Evolutionary conservation across 768 basidiomycete genomes (phyloP), one percentile per base, ranked within the genome.

Genomic region (Candolleomyces efflorescens): DNA sequence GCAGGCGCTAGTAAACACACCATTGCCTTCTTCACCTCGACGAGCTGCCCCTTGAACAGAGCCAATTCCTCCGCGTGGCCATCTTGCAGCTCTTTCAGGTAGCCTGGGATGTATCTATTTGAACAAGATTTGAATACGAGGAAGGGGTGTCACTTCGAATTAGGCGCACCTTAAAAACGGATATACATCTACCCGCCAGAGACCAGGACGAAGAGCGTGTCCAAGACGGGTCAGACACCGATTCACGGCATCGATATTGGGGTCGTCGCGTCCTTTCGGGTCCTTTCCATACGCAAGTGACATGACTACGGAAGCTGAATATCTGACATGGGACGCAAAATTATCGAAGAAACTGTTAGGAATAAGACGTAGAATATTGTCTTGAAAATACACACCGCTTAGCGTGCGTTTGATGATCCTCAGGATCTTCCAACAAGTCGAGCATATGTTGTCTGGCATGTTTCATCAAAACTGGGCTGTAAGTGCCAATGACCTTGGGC

Each of bases 51-150:
- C 58, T 79, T 80, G 71, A 87, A 87, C 9, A 87, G 65, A 1
- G 65, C 69, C 0, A 82, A 71, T 60, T 86, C 85, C 51, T 85
- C 83, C 4, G 62, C 64, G 60, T 87, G 85, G 50, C 83, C 85
- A 3, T 73, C 68, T 55, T 78, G 73, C 9, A 89, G 71, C 58
- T 84, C 78, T n/a, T 77, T 75, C 3, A 83, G 69, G 60, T 86
- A 87, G 20, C 83, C 83, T 1, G 88, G 87, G 20, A 89, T 65
- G 64, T 80, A 82, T 56, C 77, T 78, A 45, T 24, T 12, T n/a
- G 38, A 46, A 9, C 18, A 52, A 27, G 20, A 17, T 48, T 24
- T 47, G 10, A 58, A 47, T 22, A 45, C 23, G 18, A 13, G 37
- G 53, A 3, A 37, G 18, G 22, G 17, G 18, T 27, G 15, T 3